Base-by-base conservation (phyloP, 2,329 filamentous ascomycete species). In the Xylariaceae sp. region DNA sequence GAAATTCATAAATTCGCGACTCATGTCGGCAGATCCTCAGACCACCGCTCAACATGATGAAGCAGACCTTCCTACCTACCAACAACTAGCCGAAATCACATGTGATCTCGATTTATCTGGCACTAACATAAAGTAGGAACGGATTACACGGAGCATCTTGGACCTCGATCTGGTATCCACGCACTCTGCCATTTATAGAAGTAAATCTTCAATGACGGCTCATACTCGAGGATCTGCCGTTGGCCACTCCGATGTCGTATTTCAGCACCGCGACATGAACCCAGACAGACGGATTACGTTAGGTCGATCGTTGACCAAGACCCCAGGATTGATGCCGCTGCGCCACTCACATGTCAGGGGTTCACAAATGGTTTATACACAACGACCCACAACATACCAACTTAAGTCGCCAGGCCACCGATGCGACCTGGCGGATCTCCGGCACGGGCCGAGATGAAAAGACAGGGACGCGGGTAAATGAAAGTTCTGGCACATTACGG, bases 361-460 rank as follows among this genome's bases (percentile, higher is more conserved):
- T 13, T 41, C 37, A 10, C 37, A 9, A 30, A 30, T 30, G 37
- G 8, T 41, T 10, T 41, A 8, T 41, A 41, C 11, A 41, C 11
- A 30, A 30, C 3, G 23, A 30, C 23, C 23, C 23, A 30, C 23
- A 30, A 30, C 23, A 30, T 30, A 30, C 23, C 23, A 30, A 30
- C 23, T 30, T 30, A 30, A 30, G 23, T 30, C 23, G 23, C 23
- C 4, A 30, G 23, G 23, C 23, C 23, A 30, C 37, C 11, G 9
- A 9, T 3, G 74, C 78, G 3, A 73, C 83, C 37, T 73, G 77
- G 66, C 67, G 71, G 47, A 74, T 69, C 15, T 71, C 73, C 45
- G 66, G 68, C 44, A 71, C 66, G 8, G 59, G 55, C 45, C 45
- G 15, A 15, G 45, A 48, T 5, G 5, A 30, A 30, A 30, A 30